Percentiles rank a stretch among this genome's conserved stretches.
phyloP scores from a whole-genome alignment of 2,329 filamentous ascomycete genomes.

The Pyricularia pennisetigena region DNA sequence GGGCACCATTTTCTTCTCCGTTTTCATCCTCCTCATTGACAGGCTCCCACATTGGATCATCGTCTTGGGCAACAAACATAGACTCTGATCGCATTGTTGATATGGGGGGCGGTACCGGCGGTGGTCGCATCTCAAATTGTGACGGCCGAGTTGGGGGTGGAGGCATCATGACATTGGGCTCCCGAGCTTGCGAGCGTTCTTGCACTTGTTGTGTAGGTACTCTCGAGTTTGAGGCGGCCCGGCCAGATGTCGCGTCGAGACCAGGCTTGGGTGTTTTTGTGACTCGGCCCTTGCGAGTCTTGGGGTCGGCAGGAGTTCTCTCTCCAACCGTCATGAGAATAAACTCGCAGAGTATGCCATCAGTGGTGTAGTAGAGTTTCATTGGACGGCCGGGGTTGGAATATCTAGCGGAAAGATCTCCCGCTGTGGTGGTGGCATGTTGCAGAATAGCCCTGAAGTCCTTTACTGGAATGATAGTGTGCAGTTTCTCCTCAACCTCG shows the following conservation, averaged over 20 bases:
- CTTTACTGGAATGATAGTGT: constrained; percentile 73
- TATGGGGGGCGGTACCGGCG: constrained; percentile 29
- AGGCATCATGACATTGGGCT: background rate
- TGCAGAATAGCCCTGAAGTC: constrained; percentile 73
- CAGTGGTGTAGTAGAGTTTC: constrained; percentile 60
- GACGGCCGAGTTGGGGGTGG: constrained; percentile 16
- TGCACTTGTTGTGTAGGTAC: background rate
- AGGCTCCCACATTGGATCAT: constrained; percentile 65
- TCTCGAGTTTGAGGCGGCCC: constrained; percentile 21
- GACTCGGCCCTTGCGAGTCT: constrained; percentile 31
- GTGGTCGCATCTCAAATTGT: constrained; percentile 22
- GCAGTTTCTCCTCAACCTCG: constrained; percentile 62
- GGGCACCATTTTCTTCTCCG: constrained; percentile 53
- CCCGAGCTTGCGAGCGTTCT: background rate
- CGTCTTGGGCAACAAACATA: constrained; percentile 59
- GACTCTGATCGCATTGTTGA: constrained; percentile 54
- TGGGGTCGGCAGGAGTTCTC: constrained; percentile 28
- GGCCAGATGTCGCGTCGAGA: constrained; percentile 37
- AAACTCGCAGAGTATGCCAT: constrained; percentile 64
- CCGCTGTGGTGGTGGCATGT: constrained; percentile 61
- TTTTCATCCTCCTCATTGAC: constrained; percentile 48
- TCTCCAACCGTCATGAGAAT: constrained; percentile 77
- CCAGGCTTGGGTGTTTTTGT: constrained; percentile 31
- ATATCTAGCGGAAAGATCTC: constrained; percentile 58
- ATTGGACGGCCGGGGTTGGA: constrained; percentile 63